Conservation (phyloP, 2,329 filamentous ascomycete species). For the Penicillium digitatum region DNA sequence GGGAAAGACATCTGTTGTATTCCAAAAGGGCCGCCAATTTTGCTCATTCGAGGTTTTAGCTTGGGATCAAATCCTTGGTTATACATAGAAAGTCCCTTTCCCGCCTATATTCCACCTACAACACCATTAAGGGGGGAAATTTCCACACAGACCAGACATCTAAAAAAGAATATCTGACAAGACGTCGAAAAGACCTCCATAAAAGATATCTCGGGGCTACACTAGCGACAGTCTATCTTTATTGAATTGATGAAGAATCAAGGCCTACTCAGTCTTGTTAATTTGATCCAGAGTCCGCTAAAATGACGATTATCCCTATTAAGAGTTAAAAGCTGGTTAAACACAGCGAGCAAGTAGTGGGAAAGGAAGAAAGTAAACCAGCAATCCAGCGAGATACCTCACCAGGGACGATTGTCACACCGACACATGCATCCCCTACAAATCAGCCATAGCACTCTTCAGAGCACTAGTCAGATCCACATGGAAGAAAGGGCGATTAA, state of each 20-base stretch:
- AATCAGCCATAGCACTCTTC: slow-evolving; percentile 73
- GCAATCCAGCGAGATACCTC: not conserved
- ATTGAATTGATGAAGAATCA: not conserved
- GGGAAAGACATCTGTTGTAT: too few relatives aligned
- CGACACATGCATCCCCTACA: not conserved
- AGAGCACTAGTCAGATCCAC: slow-evolving; percentile 80
- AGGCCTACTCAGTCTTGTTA: not conserved
- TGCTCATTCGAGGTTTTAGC: not conserved
- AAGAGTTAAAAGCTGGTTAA: not conserved
- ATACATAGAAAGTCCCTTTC: too few relatives aligned
- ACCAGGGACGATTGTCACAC: not conserved
- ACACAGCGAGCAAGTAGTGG: not conserved
- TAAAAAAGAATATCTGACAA: too few relatives aligned
- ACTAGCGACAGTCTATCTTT: not conserved
- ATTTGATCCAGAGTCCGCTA: not conserved
- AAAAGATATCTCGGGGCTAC: too few relatives aligned
- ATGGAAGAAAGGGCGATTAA: slow-evolving; percentile 84
- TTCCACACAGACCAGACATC: too few relatives aligned
- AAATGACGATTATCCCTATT: not conserved
- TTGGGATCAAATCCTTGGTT: not conserved
- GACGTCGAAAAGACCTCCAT: too few relatives aligned
- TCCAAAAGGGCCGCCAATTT: not conserved
- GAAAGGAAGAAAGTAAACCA: not conserved
- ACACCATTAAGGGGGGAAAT: not conserved
- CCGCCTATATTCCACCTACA: too few relatives aligned